A percentile compares a stretch with the other conserved stretches of the same genome.
Conservation (phyloP, 176 grass and related monocot species). For the Musa itinerans region DNA sequence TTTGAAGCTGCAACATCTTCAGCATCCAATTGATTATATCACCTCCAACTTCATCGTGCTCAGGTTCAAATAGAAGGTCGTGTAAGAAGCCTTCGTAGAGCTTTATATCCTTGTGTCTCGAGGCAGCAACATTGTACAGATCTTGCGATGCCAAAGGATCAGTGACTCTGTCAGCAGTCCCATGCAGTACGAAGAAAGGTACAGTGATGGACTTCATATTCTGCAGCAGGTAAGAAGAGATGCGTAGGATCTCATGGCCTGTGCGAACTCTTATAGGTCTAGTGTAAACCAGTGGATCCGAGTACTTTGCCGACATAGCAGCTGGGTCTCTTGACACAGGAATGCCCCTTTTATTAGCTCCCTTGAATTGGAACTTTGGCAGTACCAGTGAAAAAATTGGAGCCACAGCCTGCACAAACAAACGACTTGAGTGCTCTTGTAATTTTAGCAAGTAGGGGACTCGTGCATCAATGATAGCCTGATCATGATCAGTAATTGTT, state of each 20-base stretch:
- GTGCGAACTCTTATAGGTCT: constrained; percentile 84
- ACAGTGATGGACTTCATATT: constrained; percentile 64
- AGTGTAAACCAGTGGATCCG: constrained; percentile 81
- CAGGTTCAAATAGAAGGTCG: constrained; percentile 89
- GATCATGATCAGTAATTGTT: too few species aligned
- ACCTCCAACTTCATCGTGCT: constrained; percentile 55
- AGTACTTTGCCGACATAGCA: constrained; percentile 79
- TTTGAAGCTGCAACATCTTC: constrained; percentile 28
- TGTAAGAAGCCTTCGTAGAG: constrained; percentile 93
- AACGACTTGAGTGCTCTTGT: too few species aligned
- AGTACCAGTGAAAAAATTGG: constrained; percentile 77
- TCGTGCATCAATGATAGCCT: too few species aligned
- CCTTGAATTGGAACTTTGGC: constrained; percentile 93
- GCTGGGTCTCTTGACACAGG: constrained; percentile 80
- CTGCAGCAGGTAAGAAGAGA: constrained; percentile 63
- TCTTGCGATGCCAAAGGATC: constrained; percentile 83
- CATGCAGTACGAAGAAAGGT: constrained; percentile 92
- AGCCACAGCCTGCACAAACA: constrained; percentile 59
- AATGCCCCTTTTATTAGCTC: constrained; percentile 86
- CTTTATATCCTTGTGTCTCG: constrained; percentile 52
- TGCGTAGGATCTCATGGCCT: constrained; percentile 78
- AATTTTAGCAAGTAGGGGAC: too few species aligned
- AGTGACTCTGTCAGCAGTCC: constrained; percentile 72
- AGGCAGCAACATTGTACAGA: constrained; percentile 51
- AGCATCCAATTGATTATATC: constrained; percentile 98